Conservation (phyloP, 208 protist genomes). For the Leishmania gerbilli region DNA sequence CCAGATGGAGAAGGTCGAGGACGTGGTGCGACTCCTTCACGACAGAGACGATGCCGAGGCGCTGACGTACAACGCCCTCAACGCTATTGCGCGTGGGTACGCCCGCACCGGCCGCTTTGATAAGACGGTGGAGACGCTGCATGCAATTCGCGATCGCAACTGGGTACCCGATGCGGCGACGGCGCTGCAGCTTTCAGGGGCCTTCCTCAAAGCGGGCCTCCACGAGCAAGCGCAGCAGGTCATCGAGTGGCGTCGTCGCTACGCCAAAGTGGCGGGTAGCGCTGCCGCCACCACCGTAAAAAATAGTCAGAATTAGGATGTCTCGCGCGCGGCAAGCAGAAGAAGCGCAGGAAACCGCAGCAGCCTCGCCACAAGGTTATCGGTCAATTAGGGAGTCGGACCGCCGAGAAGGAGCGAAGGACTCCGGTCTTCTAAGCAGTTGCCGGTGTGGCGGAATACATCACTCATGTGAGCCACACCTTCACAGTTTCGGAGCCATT, state of each 20-base stretch:
- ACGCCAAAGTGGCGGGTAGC: conserved; percentile 51
- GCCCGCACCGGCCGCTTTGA: conserved; percentile 75
- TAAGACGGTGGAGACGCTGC: conserved; percentile 82
- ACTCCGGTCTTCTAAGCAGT: too few species aligned
- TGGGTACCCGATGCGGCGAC: conserved; percentile 86
- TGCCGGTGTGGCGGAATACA: too few species aligned
- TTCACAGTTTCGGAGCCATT: too few species aligned
- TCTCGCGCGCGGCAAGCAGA: background rate
- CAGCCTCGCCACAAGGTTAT: too few species aligned
- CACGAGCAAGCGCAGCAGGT: conserved; percentile 89
- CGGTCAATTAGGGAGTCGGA: too few species aligned
- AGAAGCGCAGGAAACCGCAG: background rate
- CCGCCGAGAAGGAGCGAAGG: too few species aligned
- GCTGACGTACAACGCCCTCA: conserved; percentile 70
- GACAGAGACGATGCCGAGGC: conserved; percentile 26
- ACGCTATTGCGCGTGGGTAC: conserved; percentile 84
- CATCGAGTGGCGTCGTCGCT: conserved; percentile 85
- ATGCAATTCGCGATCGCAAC: conserved; percentile 76
- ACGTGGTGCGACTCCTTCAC: conserved; percentile 40
- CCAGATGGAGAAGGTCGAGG: conserved; percentile 76
- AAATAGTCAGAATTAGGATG: background rate
- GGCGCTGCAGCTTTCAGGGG: conserved; percentile 68
- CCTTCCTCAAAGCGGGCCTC: conserved; percentile 85
- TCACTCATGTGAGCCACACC: too few species aligned
- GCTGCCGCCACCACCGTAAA: background rate